These are phyloP conservation scores for Starmerella potacharoeniae DNA, from an alignment of 805 yeast species.

Conservation along the genomic window DNA sequence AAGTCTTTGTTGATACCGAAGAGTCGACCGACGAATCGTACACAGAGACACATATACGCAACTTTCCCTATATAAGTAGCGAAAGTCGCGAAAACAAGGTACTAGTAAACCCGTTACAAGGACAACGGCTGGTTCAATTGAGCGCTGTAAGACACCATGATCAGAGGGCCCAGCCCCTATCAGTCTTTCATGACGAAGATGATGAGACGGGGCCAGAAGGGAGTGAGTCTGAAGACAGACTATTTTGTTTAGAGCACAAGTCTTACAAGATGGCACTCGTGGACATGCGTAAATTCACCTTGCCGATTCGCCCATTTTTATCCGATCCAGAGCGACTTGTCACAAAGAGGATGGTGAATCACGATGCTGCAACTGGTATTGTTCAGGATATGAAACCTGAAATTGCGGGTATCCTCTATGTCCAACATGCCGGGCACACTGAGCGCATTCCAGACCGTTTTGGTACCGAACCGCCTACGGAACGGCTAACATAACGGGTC, in stretches of 20 bases:
- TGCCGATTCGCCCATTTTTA: not conserved
- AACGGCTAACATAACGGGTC: not conserved
- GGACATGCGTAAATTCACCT: not conserved
- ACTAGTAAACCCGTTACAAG: not conserved
- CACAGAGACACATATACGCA: not conserved
- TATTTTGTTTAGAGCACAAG: not conserved
- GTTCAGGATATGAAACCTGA: not conserved
- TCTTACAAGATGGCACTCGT: not conserved
- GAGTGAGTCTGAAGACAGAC: not conserved
- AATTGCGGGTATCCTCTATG: not conserved
- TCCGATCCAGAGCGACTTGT: not conserved
- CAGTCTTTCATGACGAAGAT: not conserved
- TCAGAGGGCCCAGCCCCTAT: not conserved
- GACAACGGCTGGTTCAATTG: not conserved
- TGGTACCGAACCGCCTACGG: not conserved
- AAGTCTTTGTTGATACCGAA: not conserved
- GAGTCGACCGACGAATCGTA: not conserved
- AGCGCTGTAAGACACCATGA: too few species aligned
- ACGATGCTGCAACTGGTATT: not conserved
- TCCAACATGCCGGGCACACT: conserved; percentile 5
- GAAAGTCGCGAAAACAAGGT: not conserved
- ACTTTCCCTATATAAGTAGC: not conserved
- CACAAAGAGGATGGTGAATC: not conserved
- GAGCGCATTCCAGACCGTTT: conserved; percentile 1
- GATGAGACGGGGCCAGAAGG: not conserved